Base-by-base conservation (phyloP, 495 filamentous ascomycete species). In the Hypoxylon trugodes region DNA sequence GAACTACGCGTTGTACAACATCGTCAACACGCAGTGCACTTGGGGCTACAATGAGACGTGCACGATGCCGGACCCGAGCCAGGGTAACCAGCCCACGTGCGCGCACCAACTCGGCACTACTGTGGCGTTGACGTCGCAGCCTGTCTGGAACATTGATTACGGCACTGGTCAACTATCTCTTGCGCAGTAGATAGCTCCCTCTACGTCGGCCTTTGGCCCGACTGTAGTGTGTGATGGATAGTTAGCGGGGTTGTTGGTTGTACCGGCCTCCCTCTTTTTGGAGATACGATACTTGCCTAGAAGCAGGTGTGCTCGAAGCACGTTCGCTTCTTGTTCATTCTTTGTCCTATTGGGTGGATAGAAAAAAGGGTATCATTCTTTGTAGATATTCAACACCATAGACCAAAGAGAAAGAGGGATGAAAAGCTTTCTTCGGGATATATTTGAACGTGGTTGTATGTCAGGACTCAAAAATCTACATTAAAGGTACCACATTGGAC, bases 1-100 rank as follows among this genome's bases (percentile, higher is more conserved):
- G 52, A 69, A 76, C 63, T 50, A 69, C 59, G 66, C 62, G 4
- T 56, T 76, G 8, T 71, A 73, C 59, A 76, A 76, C 61, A 72
- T 76, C 46, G 30, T 48, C 28, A 72, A 73, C 59, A 15, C 69
- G 19, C 40, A 66, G 40, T 76, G 74, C 59, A 66, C 65, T 19
- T 67, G 42, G 24, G 74, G 74, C 30, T 55, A 58, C 59, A 63
- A 74, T 55, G 71, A 71, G 66, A 38, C 26, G 9, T 74, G 71
- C 63, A 43, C 38, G 13, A 45, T 74, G 32, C 52, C 53, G 32
- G 52, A 60, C 35, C 62, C 65, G 6, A 59, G 40, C 37, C 33
- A 40, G 35, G 61, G 61, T 37, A 73, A 72, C 69, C 66, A 69
- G 59, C 48, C 71, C 18, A 36, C 15, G 6, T 73, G 71, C 59